Evolutionary conservation across 495 filamentous ascomycete species (phyloP).

Genomic region (Lasiosphaeris hirsuta): DNA sequence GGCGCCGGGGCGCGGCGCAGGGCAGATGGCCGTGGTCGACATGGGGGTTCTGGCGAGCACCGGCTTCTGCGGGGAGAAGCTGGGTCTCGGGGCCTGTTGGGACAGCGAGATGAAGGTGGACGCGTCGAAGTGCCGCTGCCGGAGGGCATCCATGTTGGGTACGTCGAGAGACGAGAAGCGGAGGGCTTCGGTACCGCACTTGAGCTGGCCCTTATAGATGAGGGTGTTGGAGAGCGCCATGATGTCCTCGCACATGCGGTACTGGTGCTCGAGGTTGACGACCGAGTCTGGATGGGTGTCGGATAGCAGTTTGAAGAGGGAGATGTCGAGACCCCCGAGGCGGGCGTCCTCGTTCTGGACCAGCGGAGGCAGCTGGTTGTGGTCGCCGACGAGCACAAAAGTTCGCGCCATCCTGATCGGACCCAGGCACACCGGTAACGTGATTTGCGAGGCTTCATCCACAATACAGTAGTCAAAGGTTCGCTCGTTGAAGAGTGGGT

Average conservation of each 20-base stretch:
- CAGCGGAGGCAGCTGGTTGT: slow-evolving; percentile 90
- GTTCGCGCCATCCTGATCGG: slow-evolving; percentile 91
- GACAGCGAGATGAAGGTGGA: slow-evolving; percentile 30
- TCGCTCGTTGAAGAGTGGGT: slow-evolving; percentile 81
- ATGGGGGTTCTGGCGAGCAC: not conserved
- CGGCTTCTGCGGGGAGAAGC: slow-evolving; percentile 6
- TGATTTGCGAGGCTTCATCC: slow-evolving; percentile 97
- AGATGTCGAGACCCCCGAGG: slow-evolving; percentile 83
- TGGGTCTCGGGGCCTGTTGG: not conserved
- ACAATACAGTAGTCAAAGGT: slow-evolving; percentile 98
- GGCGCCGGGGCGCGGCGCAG: slow-evolving; percentile 40
- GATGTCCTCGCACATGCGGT: slow-evolving; percentile 95
- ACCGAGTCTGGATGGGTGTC: slow-evolving; percentile 83
- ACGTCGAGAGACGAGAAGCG: slow-evolving; percentile 61
- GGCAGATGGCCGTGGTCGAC: slow-evolving; percentile 49
- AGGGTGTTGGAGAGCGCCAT: slow-evolving; percentile 91
- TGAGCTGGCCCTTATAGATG: slow-evolving; percentile 84
- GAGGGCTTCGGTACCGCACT: slow-evolving; percentile 78
- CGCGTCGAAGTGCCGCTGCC: slow-evolving; percentile 52
- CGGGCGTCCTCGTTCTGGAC: slow-evolving; percentile 88
- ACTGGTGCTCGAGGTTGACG: slow-evolving; percentile 89
- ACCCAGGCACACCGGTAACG: slow-evolving; percentile 86
- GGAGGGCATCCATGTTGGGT: slow-evolving; percentile 51
- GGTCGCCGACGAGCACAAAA: slow-evolving; percentile 94
- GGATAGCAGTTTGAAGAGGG: slow-evolving; percentile 87